These are phyloP conservation scores for Ophiosphaerella korrae DNA, from an alignment of 2,329 filamentous ascomycete species.

Conservation along the genomic window DNA sequence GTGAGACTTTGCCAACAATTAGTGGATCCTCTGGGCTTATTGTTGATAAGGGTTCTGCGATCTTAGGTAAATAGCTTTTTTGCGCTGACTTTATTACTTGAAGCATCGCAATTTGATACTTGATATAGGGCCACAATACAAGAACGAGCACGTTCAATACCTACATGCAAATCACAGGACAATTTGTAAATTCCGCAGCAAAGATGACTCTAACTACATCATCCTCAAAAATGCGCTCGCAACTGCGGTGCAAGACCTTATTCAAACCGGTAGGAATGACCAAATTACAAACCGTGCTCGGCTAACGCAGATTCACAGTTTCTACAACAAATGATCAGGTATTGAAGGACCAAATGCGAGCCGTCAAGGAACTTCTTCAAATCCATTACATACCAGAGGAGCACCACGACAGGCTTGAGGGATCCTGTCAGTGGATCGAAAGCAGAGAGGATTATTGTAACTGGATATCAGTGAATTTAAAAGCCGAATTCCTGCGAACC, in stretches of 20 bases:
- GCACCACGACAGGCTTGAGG: not conserved
- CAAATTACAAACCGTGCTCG: no score
- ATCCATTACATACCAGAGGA: not conserved
- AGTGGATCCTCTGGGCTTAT: not conserved
- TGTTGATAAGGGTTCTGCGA: not conserved
- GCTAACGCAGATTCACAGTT: no score
- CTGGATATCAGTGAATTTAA: not conserved
- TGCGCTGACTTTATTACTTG: not conserved
- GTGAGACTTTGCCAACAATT: not conserved
- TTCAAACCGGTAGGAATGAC: not conserved
- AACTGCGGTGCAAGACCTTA: not conserved
- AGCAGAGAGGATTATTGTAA: not conserved
- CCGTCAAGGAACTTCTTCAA: not conserved
- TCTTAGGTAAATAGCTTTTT: not conserved
- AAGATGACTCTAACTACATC: not conserved
- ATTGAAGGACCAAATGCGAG: not conserved
- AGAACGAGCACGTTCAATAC: not conserved
- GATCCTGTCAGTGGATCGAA: constrained; percentile 3
- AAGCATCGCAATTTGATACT: not conserved
- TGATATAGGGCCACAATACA: not conserved
- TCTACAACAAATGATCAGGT: not conserved
- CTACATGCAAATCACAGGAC: not conserved
- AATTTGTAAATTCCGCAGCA: constrained; percentile 3
- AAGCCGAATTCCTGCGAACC: not conserved
- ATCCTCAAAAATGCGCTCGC: constrained; percentile 1